A percentile compares a stretch with the other conserved stretches of the same genome.
These are phyloP conservation scores for Wickerhamiella hasegawae DNA, from an alignment of 805 yeast species.

Conservation along the genomic window DNA sequence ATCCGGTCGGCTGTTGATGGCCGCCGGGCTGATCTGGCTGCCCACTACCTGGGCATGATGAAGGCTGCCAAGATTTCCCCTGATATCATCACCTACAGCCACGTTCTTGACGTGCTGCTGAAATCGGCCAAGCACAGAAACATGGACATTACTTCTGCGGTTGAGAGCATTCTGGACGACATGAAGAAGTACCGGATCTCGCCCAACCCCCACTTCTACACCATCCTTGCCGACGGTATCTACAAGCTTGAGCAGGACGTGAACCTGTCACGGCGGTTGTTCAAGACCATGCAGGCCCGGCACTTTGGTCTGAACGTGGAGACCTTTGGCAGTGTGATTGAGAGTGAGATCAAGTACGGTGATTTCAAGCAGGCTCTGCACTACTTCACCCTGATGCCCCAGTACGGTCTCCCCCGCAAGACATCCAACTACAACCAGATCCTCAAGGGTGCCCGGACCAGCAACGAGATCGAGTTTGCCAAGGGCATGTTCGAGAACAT, in stretches of 20 bases:
- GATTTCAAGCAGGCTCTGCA: slow-evolving; percentile 11
- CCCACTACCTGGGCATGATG: slow-evolving; percentile 35
- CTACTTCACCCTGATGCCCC: slow-evolving; percentile 13
- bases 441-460: slow-evolving; percentile 14
- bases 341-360: slow-evolving; percentile 18
- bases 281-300: slow-evolving; percentile 25
- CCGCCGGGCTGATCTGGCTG: slow-evolving; percentile 30
- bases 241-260: slow-evolving; percentile 31
- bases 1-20: slow-evolving; percentile 27
- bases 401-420: slow-evolving; percentile 14
- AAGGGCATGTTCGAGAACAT: slow-evolving; percentile 9
- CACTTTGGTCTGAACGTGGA: slow-evolving; percentile 17
- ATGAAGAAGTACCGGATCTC: slow-evolving; percentile 26
- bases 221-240: slow-evolving; percentile 39
- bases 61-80: slow-evolving; percentile 28
- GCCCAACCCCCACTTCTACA: slow-evolving; percentile 31
- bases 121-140: slow-evolving; percentile 32
- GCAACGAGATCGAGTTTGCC: slow-evolving; percentile 12
- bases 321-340: slow-evolving; percentile 19
- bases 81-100: slow-evolving; percentile 48
- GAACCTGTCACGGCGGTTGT: slow-evolving; percentile 36
- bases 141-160: slow-evolving; percentile 24
- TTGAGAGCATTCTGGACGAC: slow-evolving; percentile 26
- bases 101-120: slow-evolving; percentile 37
- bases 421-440: slow-evolving; percentile 20